Evolutionary conservation across 805 yeast genomes (phyloP).

Genomic region (Saccharomycopsis guyanensis): DNA sequence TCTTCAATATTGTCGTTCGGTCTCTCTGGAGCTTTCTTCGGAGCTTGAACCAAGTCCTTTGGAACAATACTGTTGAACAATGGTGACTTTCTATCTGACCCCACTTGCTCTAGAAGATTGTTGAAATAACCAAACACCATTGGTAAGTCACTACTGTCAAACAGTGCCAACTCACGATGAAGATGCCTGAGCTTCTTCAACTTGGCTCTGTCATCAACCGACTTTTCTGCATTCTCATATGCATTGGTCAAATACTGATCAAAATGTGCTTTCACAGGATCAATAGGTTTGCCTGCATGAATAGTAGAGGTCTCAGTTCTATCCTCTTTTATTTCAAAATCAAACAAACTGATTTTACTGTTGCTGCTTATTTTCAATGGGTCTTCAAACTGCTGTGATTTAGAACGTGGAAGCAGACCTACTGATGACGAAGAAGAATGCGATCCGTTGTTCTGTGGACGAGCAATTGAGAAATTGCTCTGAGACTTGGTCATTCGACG

Average conservation of each 20-base stretch:
- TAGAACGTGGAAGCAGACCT: neutral
- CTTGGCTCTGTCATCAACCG: neutral
- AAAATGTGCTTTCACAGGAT: neutral
- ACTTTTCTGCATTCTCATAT: neutral
- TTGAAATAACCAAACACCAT: neutral
- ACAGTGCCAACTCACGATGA: neutral
- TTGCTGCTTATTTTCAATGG: neutral
- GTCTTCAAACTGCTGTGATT: neutral
- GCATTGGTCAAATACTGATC: neutral
- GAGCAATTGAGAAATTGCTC: neutral
- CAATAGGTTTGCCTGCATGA: neutral
- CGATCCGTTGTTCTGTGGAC: too few species aligned
- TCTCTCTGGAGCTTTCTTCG: slow-evolving; percentile 4
- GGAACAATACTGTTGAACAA: too few species aligned
- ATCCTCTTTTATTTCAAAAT: slow-evolving; percentile 14
- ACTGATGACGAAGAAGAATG: too few species aligned
- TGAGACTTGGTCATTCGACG: slow-evolving; percentile 6
- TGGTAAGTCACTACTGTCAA: neutral
- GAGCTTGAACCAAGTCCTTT: too few species aligned
- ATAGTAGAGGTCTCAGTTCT: neutral
- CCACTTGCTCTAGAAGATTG: slow-evolving; percentile 2
- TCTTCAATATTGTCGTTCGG: slow-evolving; percentile 32
- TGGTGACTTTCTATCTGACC: neutral
- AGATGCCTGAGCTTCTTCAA: neutral
- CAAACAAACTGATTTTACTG: slow-evolving; percentile 16